Evolutionary conservation across 805 yeast species (phyloP).

Genomic region (Ogataea wickerhamii): DNA sequence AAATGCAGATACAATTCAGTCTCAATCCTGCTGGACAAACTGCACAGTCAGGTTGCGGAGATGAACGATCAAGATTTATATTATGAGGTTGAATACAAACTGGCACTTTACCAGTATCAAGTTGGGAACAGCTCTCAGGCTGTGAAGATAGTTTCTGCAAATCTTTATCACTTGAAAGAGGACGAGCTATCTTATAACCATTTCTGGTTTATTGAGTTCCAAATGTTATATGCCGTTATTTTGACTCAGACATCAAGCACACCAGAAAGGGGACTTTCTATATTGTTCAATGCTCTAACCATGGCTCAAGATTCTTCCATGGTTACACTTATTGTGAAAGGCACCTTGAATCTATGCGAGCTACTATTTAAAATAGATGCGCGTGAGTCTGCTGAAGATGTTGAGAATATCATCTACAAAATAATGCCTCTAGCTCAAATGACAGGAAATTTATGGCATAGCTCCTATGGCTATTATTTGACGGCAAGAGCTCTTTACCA

Average conservation of each 20-base stretch:
- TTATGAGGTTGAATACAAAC: slow-evolving; percentile 29
- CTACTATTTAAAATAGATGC: slow-evolving; percentile 39
- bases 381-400: slow-evolving; percentile 34
- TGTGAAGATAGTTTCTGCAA: slow-evolving; percentile 20
- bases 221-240: slow-evolving; percentile 44
- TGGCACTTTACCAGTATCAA: slow-evolving; percentile 19
- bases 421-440: slow-evolving; percentile 45
- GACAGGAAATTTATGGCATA: slow-evolving; percentile 36
- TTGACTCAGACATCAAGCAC: slow-evolving; percentile 37
- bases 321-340: slow-evolving; percentile 42
- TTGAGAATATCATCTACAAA: slow-evolving; percentile 36
- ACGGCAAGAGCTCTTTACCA: slow-evolving; percentile 28
- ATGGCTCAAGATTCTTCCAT: slow-evolving; percentile 46
- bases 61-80: slow-evolving; percentile 29
- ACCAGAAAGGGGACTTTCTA: slow-evolving; percentile 48
- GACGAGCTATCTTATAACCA: slow-evolving; percentile 32
- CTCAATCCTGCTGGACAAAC: slow-evolving; percentile 31
- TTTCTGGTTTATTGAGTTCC: slow-evolving; percentile 44
- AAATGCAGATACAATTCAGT: slow-evolving; percentile 37
- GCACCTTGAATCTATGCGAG: slow-evolving; percentile 43
- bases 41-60: slow-evolving; percentile 31
- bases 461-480: slow-evolving; percentile 36
- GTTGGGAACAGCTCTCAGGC: slow-evolving; percentile 23
- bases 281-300: slow-evolving; percentile 47
- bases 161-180: slow-evolving; percentile 20